These are phyloP conservation scores for Carnegiea gigantea DNA, from an alignment of 179 eudicot genomes.

Conservation along the genomic window DNA sequence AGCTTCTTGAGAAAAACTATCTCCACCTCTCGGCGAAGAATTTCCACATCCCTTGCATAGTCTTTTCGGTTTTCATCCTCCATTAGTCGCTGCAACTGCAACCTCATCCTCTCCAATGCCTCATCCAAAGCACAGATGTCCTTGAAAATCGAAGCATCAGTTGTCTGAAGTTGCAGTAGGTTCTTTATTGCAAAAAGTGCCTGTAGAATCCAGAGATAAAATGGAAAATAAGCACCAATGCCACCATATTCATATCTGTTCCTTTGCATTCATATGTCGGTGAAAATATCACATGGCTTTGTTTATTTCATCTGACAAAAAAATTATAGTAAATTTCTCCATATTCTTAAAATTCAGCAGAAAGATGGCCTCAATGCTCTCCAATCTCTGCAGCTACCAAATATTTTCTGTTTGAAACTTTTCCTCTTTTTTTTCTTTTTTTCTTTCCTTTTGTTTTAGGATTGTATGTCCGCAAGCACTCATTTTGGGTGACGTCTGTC, in stretches of 20 bases:
- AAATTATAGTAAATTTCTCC: not conserved
- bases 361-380: too few species aligned
- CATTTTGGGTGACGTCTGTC: not conserved
- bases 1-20: slow-evolving; percentile 60
- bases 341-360: too few species aligned
- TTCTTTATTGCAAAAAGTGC: slow-evolving; percentile 69
- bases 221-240: slow-evolving; percentile 4
- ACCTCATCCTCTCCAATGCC: slow-evolving; percentile 61
- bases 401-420: too few species aligned
- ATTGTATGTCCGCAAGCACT: not conserved
- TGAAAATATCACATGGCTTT: too few species aligned
- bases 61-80: slow-evolving; percentile 59
- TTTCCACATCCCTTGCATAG: slow-evolving; percentile 70
- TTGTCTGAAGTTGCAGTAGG: slow-evolving; percentile 55
- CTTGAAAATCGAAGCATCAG: slow-evolving; percentile 53
- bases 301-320: not conserved
- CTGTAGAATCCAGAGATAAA: slow-evolving; percentile 34
- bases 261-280: not conserved
- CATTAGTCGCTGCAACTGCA: slow-evolving; percentile 59
- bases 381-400: too few species aligned
- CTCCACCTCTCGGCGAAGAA: slow-evolving; percentile 80
- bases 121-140: slow-evolving; percentile 64
- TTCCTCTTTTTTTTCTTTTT: too few species aligned
- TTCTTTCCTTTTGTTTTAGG: not conserved
- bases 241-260: slow-evolving; percentile 8